phyloP scores from a whole-genome alignment of 2,329 filamentous ascomycete species.

The Cercospora nicotianae region DNA sequence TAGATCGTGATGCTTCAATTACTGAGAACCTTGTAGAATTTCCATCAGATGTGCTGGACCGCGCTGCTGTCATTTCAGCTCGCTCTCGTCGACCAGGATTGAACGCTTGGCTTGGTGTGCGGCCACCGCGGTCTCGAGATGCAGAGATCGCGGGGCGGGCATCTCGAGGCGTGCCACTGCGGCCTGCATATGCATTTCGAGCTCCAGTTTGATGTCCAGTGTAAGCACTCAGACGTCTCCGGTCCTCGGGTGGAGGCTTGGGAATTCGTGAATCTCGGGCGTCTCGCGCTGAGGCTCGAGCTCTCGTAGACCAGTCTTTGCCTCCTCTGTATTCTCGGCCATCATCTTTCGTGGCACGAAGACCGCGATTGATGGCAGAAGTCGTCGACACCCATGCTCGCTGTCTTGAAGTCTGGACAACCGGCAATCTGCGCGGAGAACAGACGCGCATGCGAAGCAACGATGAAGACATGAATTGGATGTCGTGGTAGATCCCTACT shows the following conservation, averaged over 20 bases:
- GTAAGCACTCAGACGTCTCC: conserved; percentile 12
- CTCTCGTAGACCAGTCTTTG: conserved; percentile 17
- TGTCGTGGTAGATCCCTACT: not conserved
- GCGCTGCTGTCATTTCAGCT: not conserved
- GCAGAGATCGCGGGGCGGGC: not conserved
- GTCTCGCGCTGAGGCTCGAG: not conserved
- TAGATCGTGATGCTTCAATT: not conserved
- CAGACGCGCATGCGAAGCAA: conserved; percentile 16
- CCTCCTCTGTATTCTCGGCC: conserved; percentile 18
- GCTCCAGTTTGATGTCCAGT: not conserved
- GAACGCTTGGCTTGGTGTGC: not conserved
- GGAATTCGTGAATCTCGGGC: conserved; percentile 1
- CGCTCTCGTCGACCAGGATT: conserved; percentile 9
- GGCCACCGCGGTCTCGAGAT: not conserved
- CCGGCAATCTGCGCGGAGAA: conserved; percentile 17
- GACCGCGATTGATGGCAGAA: conserved; percentile 68
- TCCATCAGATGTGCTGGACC: not conserved
- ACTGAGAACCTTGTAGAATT: conserved; percentile 4
- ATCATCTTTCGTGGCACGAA: conserved; percentile 46
- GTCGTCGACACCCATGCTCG: conserved; percentile 55
- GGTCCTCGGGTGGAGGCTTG: not conserved
- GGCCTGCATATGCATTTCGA: not conserved
- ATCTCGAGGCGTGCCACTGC: not conserved
- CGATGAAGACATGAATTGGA: conserved; percentile 14
- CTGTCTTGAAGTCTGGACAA: not conserved